Conservation (phyloP, 768 basidiomycete species). For the Cyclocybe aegerita region DNA sequence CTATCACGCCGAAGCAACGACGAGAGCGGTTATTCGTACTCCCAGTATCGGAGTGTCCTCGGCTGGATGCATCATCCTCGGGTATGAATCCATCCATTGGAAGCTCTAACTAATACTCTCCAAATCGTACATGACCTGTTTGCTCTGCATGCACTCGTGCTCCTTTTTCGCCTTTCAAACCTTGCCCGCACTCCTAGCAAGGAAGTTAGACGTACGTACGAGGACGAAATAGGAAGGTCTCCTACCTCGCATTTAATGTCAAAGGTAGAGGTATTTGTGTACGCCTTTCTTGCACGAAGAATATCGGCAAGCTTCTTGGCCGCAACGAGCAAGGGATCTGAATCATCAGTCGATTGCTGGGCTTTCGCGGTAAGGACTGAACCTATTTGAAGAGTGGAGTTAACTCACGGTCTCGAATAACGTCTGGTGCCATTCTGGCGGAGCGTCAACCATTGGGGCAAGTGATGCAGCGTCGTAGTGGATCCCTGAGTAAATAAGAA, state of each 20-base stretch:
- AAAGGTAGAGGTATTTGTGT: constrained; percentile 90
- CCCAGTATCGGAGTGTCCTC: too few relatives aligned
- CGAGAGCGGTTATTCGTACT: not conserved
- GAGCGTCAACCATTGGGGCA: constrained; percentile 74
- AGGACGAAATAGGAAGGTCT: constrained; percentile 1
- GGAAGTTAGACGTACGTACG: not conserved
- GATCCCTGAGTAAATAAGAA: constrained; percentile 93
- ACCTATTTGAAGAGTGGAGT: not conserved
- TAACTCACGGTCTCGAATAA: constrained; percentile 62
- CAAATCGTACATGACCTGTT: constrained; percentile 85
- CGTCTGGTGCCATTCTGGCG: constrained; percentile 88
- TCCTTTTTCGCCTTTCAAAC: constrained; percentile 92
- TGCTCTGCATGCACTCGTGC: constrained; percentile 84
- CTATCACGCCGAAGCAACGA: not conserved
- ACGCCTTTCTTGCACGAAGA: constrained; percentile 77
- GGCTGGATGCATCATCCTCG: too few relatives aligned
- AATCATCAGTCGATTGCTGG: constrained; percentile 34
- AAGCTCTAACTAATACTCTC: constrained; percentile 57
- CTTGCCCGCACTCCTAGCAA: constrained; percentile 71
- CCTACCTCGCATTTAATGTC: constrained; percentile 84
- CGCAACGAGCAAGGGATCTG: constrained; percentile 59
- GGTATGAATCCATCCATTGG: not conserved
- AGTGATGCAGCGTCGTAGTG: constrained; percentile 93
- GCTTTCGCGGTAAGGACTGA: not conserved
- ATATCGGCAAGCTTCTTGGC: constrained; percentile 71